Evolutionary conservation across 441 rosid species (phyloP), one percentile per base, ranked within the genome.

Genomic region (Adansonia madagascariensis): DNA sequence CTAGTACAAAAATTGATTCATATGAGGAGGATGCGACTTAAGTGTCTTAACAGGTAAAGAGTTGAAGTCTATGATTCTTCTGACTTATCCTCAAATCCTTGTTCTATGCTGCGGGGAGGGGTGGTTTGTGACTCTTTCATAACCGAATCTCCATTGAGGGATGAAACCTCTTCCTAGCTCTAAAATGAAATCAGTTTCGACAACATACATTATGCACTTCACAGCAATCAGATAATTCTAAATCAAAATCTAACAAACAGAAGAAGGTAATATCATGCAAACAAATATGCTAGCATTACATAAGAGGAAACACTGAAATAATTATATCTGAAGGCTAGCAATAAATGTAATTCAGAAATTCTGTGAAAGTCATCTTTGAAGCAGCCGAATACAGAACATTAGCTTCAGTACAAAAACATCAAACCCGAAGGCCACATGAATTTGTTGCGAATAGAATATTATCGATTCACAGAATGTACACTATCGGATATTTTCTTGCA

Each of bases 151-250:
- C 14, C 57, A 60, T 10, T 1, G 66, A 77, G 7, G 59, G 65
- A 17, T 63, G 49, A 62, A 78, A 10, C 27, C 55, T 63, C 75
- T 41, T 52, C 41, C 86, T 82, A 69, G 31, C 20, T 57, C 39
- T 18, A 62, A 66, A 65, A 68, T 68, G 27, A 11, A 3, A 35
- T 35, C 8, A 9, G 8, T 43, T 4, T 72, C 0, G 1, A 73
- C 44, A 43, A 20, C 66, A 20, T 59, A 43, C 67, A 20, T 59
- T 43, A 31, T 1, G 46, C 7, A 71, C 27, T 31, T 52, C 44
- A 50, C 3, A 24, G 73, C 44, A 69, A 49, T 24, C 15, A 69
- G 12, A 57, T 57, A 9, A 6, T 59, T 9, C 35, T 60, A 60
- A 60, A 35, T 4, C 49, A 39, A 6, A 39, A 64, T 64, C 49